These are phyloP conservation scores for Cyathus striatus DNA, from an alignment of 768 basidiomycete species.

Conservation along the genomic window DNA sequence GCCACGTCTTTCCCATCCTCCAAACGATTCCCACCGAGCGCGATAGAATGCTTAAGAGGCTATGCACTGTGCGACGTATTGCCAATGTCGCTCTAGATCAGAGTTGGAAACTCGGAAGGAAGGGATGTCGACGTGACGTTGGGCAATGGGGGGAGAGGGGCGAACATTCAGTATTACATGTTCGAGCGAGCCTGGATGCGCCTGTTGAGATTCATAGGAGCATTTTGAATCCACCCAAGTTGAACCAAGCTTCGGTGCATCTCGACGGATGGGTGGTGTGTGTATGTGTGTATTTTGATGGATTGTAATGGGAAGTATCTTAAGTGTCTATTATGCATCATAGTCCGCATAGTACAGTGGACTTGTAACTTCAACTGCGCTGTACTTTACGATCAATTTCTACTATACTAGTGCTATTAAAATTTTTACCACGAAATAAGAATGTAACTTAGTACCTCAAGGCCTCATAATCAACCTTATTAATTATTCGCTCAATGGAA, in stretches of 20 bases:
- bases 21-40: conserved; percentile 28
- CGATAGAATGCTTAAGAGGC: conserved; percentile 19
- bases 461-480: too few species aligned
- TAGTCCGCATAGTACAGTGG: too few species aligned
- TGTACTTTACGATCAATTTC: too few species aligned
- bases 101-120: conserved; percentile 10
- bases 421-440: too few species aligned
- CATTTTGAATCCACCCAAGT: conserved; percentile 10
- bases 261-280: too few species aligned
- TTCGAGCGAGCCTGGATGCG: conserved; percentile 21
- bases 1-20: conserved; percentile 28
- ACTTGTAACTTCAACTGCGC: too few species aligned
- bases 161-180: conserved; percentile 21
- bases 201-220: conserved; percentile 4
- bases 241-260: conserved; percentile 6
- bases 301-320: too few species aligned
- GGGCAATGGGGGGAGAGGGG: conserved; percentile 13
- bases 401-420: too few species aligned
- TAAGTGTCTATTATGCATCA: too few species aligned
- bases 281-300: too few species aligned
- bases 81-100: conserved; percentile 30
- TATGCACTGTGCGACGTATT: conserved; percentile 32
- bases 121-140: neutral
- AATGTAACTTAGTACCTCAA: too few species aligned
- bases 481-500: too few species aligned